These are phyloP conservation scores for Apiospora rasikravindrae DNA, from an alignment of 2,329 filamentous ascomycete genomes.

Conservation along the genomic window DNA sequence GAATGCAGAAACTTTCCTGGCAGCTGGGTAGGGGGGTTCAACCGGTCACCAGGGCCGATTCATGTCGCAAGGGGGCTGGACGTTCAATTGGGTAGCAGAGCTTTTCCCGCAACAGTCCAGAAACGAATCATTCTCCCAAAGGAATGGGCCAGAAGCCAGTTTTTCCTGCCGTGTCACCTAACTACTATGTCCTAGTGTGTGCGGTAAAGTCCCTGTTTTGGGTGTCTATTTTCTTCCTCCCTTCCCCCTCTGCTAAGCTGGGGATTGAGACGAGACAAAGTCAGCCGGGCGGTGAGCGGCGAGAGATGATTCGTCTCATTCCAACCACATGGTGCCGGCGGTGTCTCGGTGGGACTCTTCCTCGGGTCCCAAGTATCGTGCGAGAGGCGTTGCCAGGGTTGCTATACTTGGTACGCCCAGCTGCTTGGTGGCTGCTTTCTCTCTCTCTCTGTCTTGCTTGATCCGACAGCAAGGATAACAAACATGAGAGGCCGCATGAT, in stretches of 20 bases:
- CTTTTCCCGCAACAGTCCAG: neutral
- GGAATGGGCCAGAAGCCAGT: neutral
- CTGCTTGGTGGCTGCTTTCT: neutral
- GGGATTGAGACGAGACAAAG: neutral
- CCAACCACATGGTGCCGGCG: conserved; percentile 6
- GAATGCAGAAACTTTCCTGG: neutral
- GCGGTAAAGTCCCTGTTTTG: neutral
- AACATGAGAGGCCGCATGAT: neutral
- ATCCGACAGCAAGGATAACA: neutral
- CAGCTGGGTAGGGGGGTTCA: neutral
- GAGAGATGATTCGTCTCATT: neutral
- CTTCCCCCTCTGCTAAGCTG: neutral
- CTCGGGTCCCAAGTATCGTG: neutral
- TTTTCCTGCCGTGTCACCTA: neutral
- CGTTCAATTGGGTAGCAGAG: neutral
- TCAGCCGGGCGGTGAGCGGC: neutral
- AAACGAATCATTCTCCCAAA: neutral
- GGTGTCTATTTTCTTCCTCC: no score
- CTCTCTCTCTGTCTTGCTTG: neutral
- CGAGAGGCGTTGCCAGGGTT: neutral
- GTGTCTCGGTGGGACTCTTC: neutral
- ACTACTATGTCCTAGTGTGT: neutral
- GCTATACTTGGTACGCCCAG: neutral
- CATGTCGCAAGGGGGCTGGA: neutral
- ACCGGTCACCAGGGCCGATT: conserved; percentile 6